Conservation (phyloP, 163 green algal genomes). For the Scenedesmus sp. region DNA sequence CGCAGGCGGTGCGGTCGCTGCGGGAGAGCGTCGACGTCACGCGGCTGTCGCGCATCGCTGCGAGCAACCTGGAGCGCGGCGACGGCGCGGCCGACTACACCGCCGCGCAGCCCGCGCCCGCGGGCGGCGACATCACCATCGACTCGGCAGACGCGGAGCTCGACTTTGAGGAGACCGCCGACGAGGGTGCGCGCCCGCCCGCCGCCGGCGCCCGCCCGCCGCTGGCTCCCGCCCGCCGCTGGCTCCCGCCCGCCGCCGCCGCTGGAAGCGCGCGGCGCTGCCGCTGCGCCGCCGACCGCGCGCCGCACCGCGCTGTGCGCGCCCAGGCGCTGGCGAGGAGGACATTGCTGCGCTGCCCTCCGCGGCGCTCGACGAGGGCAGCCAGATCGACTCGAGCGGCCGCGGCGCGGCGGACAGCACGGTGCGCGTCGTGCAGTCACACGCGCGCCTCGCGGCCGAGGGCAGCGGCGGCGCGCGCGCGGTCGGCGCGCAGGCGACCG, state of each 20-base stretch:
- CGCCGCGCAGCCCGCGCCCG: slow-evolving; percentile 51
- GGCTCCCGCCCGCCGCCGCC: too few relatives aligned
- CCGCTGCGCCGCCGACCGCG: too few relatives aligned
- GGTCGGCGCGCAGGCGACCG: slow-evolving; percentile 12
- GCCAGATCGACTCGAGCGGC: slow-evolving; percentile 40
- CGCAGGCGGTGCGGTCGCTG: slow-evolving; percentile 41
- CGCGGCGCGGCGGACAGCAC: slow-evolving; percentile 28
- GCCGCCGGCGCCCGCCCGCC: too few relatives aligned
- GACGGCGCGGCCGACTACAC: slow-evolving; percentile 65
- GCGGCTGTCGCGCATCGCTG: slow-evolving; percentile 77
- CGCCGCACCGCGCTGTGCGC: too few relatives aligned
- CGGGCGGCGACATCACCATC: slow-evolving; percentile 75
- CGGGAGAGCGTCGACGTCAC: slow-evolving; percentile 76
- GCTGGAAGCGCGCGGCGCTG: too few relatives aligned
- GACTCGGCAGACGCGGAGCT: slow-evolving; percentile 85
- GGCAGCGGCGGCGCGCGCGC: slow-evolving; percentile 2
- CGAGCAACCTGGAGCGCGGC: slow-evolving; percentile 82
- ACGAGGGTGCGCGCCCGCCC: slow-evolving; percentile 58
- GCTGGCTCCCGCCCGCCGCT: too few relatives aligned
- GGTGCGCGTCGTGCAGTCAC: slow-evolving; percentile 13
- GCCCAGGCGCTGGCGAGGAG: slow-evolving; percentile 9
- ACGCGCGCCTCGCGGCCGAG: background rate
- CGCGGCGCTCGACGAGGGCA: slow-evolving; percentile 47
- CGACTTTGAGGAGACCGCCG: slow-evolving; percentile 78
- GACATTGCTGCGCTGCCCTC: slow-evolving; percentile 2